Conservation (phyloP, 805 yeast genomes). For the Candida chilensis region DNA sequence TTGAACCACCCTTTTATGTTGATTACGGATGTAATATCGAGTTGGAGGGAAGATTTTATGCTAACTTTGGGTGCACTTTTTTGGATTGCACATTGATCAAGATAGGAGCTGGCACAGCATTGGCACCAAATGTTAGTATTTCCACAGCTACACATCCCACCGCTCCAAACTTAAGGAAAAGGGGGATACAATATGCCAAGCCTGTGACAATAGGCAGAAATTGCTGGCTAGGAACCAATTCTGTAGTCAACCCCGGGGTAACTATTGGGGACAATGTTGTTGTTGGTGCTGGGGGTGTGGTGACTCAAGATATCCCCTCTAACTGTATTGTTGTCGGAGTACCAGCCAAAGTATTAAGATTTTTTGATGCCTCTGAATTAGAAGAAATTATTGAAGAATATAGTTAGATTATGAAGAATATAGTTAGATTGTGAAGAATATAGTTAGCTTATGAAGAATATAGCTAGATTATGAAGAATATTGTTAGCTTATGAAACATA, state of each 20-base stretch:
- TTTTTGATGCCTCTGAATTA: too few relatives aligned
- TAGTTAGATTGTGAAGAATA: too few relatives aligned
- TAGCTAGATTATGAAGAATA: too few relatives aligned
- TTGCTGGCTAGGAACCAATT: conserved; percentile 61
- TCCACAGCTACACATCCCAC: conserved; percentile 60
- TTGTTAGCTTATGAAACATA: too few relatives aligned
- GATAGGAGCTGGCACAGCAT: conserved; percentile 51
- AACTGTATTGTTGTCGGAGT: conserved; percentile 52
- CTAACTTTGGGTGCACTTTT: conserved; percentile 49
- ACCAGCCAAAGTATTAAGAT: conserved; percentile 54
- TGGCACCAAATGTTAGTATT: conserved; percentile 57
- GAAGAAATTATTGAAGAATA: too few relatives aligned
- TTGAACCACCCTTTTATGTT: conserved; percentile 53
- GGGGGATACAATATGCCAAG: conserved; percentile 41
- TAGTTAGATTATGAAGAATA: too few relatives aligned
- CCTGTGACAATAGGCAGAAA: conserved; percentile 54
- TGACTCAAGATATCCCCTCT: conserved; percentile 46
- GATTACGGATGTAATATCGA: conserved; percentile 61
- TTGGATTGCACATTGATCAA: conserved; percentile 53
- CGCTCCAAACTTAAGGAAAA: conserved; percentile 36
- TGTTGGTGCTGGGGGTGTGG: conserved; percentile 64
- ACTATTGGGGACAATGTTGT: conserved; percentile 53
- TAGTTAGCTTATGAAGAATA: too few relatives aligned
- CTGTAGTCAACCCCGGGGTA: conserved; percentile 53
- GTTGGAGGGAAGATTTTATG: conserved; percentile 52